Conservation (phyloP, 306 rosid species). For the Hippophae gyantsensis region DNA sequence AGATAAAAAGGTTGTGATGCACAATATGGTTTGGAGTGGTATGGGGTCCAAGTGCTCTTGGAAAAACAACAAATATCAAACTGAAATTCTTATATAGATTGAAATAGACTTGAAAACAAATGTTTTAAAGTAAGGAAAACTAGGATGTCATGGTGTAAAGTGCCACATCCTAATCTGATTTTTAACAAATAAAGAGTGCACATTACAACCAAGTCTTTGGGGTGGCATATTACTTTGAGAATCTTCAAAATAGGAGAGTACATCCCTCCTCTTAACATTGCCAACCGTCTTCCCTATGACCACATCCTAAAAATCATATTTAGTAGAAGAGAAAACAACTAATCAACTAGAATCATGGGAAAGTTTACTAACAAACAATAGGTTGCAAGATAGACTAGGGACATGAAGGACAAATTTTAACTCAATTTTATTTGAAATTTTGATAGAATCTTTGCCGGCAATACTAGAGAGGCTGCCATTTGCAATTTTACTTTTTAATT, state of each 20-base stretch:
- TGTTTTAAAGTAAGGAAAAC: not conserved
- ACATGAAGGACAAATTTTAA: not conserved
- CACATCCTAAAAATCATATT: not conserved
- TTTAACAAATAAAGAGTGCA: not conserved
- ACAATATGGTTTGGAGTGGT: not conserved
- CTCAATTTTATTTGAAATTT: too few species aligned
- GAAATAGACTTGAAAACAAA: not conserved
- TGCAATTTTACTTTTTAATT: not conserved
- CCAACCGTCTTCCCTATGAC: not conserved
- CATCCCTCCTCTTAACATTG: not conserved
- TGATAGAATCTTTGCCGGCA: not conserved
- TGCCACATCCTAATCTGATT: not conserved
- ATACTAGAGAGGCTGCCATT: not conserved
- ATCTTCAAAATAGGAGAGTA: not conserved
- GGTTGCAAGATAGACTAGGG: not conserved
- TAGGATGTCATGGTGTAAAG: not conserved
- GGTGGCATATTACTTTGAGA: not conserved
- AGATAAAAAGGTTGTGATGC: not conserved
- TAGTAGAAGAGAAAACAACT: not conserved
- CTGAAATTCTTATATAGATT: not conserved
- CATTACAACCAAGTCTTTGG: not conserved
- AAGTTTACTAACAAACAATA: not conserved
- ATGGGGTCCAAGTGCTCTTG: not conserved
- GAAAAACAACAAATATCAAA: not conserved
- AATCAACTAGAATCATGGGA: not conserved